Conservation (phyloP, 768 basidiomycete genomes). For the Mycena haematopus region DNA sequence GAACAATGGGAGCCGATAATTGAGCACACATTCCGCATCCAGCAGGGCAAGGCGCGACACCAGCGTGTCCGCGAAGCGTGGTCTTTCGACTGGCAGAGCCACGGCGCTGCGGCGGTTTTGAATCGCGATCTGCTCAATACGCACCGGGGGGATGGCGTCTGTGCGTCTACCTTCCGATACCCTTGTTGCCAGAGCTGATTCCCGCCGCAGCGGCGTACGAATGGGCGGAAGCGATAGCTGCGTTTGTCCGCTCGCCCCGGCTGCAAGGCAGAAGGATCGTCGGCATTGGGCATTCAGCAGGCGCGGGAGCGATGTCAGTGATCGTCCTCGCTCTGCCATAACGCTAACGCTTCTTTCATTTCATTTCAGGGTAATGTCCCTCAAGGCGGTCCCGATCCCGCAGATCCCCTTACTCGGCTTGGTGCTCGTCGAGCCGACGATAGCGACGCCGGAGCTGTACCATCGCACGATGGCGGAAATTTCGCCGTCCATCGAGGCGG, state of each 20-base stretch:
- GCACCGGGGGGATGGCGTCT: constrained; percentile 32
- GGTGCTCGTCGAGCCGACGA: constrained; percentile 42
- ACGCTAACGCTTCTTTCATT: neutral
- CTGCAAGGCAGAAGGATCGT: constrained; percentile 35
- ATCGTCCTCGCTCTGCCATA: neutral
- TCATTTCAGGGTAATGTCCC: constrained; percentile 30
- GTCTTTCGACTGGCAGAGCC: constrained; percentile 48
- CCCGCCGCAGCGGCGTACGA: constrained; percentile 34
- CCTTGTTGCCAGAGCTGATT: too few species aligned
- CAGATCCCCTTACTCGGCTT: constrained; percentile 33
- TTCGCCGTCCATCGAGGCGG: constrained; percentile 26
- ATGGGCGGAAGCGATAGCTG: constrained; percentile 32
- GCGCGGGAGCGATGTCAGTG: constrained; percentile 39
- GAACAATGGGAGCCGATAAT: constrained; percentile 48
- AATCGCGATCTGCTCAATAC: constrained; percentile 37
- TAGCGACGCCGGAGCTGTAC: constrained; percentile 37
- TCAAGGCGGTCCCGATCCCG: neutral
- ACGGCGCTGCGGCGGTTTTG: constrained; percentile 44
- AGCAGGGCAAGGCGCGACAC: constrained; percentile 28
- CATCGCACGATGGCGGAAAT: constrained; percentile 28
- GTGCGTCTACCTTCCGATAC: constrained; percentile 29
- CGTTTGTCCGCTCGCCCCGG: constrained; percentile 31
- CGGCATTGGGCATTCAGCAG: constrained; percentile 43
- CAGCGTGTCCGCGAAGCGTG: constrained; percentile 46
- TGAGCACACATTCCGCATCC: constrained; percentile 35